Percentiles rank a stretch among this genome's conserved stretches.
These are phyloP conservation scores for Phytophthora kernoviae DNA, from an alignment of 352 stramenopile species.

Conservation along the genomic window DNA sequence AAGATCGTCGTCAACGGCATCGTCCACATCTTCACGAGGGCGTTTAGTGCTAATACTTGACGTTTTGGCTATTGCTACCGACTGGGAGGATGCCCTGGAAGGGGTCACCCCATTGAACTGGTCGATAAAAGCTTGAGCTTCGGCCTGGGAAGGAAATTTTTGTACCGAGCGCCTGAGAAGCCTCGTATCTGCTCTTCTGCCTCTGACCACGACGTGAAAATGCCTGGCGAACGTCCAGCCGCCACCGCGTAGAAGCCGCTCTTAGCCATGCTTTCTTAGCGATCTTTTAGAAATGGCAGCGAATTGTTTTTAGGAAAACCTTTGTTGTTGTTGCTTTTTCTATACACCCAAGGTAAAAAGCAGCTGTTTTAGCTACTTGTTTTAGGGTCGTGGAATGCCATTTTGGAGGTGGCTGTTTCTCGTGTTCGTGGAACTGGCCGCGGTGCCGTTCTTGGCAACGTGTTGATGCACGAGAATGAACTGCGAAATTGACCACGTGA, in stretches of 20 bases:
- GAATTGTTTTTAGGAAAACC: no score
- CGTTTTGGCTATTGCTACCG: not conserved
- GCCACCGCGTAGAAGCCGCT: slow-evolving; percentile 69
- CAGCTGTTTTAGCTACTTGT: no score
- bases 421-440: no score
- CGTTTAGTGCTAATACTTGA: slow-evolving; percentile 9
- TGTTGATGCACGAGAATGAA: no score
- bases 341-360: no score
- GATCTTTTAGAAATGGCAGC: no score
- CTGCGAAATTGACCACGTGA: no score
- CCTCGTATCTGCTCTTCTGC: slow-evolving; percentile 62
- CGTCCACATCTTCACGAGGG: slow-evolving; percentile 12
- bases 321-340: no score
- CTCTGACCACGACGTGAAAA: slow-evolving; percentile 63
- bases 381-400: no score
- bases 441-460: no score
- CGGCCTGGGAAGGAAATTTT: slow-evolving; percentile 63
- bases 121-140: slow-evolving; percentile 59
- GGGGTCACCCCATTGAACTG: not conserved
- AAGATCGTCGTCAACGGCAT: slow-evolving; percentile 4
- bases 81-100: not conserved
- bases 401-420: no score
- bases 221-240: slow-evolving; percentile 45
- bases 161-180: slow-evolving; percentile 53
- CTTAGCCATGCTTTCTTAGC: slow-evolving; percentile 29